Percentiles rank a stretch among this genome's conserved stretches.
Evolutionary conservation across 257 asterid genomes (phyloP).

Genomic region (Scutellaria barbata): DNA sequence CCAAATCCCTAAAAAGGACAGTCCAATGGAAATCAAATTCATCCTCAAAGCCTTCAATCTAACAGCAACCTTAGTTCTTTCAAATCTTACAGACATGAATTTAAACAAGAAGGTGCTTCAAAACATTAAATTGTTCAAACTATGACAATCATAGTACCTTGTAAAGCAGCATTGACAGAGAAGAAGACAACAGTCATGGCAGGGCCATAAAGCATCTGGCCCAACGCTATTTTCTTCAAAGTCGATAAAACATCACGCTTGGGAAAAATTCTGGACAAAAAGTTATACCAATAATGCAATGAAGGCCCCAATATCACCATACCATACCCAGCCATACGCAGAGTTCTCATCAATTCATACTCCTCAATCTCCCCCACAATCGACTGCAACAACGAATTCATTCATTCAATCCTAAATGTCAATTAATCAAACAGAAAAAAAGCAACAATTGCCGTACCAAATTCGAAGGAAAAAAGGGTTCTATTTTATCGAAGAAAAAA

Average conservation of each 20-base stretch:
- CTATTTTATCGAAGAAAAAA: neutral
- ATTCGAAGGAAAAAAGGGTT: neutral
- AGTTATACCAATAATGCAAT: constrained; percentile 67
- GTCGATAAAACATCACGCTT: constrained; percentile 73
- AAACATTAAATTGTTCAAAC: neutral
- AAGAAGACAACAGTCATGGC: constrained; percentile 72
- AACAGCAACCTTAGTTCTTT: neutral
- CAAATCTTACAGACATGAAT: neutral
- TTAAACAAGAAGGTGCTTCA: constrained; percentile 2
- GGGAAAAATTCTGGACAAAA: constrained; percentile 60
- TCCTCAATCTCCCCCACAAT: constrained; percentile 47
- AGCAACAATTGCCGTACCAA: neutral
- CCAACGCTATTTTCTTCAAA: constrained; percentile 75
- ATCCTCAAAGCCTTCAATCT: no score
- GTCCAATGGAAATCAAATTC: no score
- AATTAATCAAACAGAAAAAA: constrained; percentile 1
- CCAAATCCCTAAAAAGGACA: no score
- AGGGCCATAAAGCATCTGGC: constrained; percentile 82
- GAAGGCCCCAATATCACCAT: constrained; percentile 59
- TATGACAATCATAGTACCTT: constrained; percentile 50
- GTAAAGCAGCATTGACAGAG: constrained; percentile 82
- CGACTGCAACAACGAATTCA: constrained; percentile 36
- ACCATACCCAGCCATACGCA: constrained; percentile 69
- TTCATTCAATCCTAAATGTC: neutral
- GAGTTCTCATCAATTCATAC: constrained; percentile 53